A percentile compares a stretch with the other conserved stretches of the same genome.
Evolutionary conservation across 139 green algal genomes (phyloP).

Genomic region (Chlamydomonas sp.): DNA sequence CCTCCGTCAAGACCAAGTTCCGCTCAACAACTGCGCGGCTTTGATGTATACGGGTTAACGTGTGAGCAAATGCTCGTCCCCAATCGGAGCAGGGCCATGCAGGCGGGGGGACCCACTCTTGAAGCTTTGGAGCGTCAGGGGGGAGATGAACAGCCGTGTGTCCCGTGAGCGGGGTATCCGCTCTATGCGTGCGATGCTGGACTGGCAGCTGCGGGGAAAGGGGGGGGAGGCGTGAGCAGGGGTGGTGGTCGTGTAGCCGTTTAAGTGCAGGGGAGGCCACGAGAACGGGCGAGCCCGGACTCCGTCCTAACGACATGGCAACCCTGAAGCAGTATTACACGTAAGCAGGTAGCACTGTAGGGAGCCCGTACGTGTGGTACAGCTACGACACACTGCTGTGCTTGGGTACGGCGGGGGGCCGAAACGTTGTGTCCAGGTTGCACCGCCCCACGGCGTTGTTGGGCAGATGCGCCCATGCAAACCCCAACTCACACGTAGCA

Average conservation of each 20-base stretch:
- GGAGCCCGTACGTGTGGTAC: no score
- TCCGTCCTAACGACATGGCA: no score
- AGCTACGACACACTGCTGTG: no score
- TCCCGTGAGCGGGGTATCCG: conserved; percentile 54
- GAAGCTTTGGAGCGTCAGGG: conserved; percentile 73
- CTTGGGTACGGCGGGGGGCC: no score
- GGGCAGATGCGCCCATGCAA: background rate
- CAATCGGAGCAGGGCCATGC: no score
- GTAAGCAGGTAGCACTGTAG: no score
- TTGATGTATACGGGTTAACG: background rate
- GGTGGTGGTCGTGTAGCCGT: background rate
- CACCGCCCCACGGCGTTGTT: background rate
- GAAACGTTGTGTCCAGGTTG: background rate
- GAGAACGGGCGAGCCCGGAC: background rate
- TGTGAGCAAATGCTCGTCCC: background rate
- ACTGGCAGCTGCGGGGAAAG: conserved; percentile 61
- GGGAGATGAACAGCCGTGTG: conserved; percentile 72
- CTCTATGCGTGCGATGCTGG: conserved; percentile 66
- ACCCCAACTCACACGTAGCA: conserved; percentile 75
- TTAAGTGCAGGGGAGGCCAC: no score
- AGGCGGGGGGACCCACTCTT: conserved; percentile 51
- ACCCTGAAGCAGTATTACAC: no score
- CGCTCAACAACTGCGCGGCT: background rate
- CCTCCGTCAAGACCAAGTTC: background rate
- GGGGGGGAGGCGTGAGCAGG: background rate